Base-by-base conservation (phyloP, 73 alveolate genomes). In the Halteria grandinella region DNA sequence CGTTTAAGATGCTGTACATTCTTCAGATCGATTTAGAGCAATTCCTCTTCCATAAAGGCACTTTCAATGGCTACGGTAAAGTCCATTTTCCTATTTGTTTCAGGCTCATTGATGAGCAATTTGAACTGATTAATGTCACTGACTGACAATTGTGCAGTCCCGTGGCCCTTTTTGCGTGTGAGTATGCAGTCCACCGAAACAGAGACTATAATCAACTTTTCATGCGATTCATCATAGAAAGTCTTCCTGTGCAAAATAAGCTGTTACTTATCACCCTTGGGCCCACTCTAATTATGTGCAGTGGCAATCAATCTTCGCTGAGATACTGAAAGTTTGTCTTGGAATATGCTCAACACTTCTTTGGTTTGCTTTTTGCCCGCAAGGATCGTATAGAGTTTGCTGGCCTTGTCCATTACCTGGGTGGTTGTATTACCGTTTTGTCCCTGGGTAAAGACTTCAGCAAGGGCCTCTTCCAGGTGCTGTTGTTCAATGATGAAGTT, bases 201-300 rank as follows among this genome's bases (percentile, higher is more conserved):
- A 2, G 85, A 58, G 7, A 73, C 66, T 12, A 73, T 47, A 27
- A 73, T 57, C 0, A 73, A 36, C 64, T 55, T 73, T 23, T 73
- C 85, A 31, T 73, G 29, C 1, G 75, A 18, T 18, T 73, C 75
- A 36, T 73, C 85, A 23, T 33, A 73, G 85, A 73, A 73, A 7
- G 85, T 73, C 52, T 73, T 73, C 32, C 85, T 25, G 25, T 73
- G 85, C 7, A 73, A 40, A 1, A 73, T 54, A 1, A 60, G n/a
- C n/a, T n/a, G n/a, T n/a, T n/a, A n/a, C n/a, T n/a, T n/a, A n/a
- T n/a, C n/a, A n/a, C n/a, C n/a, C n/a, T n/a, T n/a, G n/a, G n/a
- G n/a, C n/a, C n/a, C n/a, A n/a, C n/a, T n/a, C n/a, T n/a, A n/a
- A n/a, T n/a, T n/a, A n/a, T n/a, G n/a, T n/a, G n/a, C n/a, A n/a